Evolutionary conservation across 106 monocot species (phyloP).

Genomic region (Chionographis japonica): DNA sequence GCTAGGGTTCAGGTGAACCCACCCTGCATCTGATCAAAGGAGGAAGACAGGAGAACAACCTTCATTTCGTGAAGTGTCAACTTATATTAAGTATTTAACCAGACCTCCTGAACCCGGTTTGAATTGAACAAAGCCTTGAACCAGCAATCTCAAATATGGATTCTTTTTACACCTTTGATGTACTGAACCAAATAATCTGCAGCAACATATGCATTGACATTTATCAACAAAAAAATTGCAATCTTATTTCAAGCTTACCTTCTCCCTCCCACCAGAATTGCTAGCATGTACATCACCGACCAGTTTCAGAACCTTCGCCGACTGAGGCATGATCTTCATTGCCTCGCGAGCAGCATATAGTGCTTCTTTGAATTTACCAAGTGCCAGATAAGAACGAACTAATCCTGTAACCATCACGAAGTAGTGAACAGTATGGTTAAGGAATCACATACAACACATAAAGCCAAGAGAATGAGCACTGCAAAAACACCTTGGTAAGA

Average conservation of each 20-base stretch:
- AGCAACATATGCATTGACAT: not conserved
- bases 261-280: slow-evolving; percentile 79
- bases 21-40: too few relatives aligned
- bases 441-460: not conserved
- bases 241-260: slow-evolving; percentile 32
- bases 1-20: too few relatives aligned
- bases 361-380: slow-evolving; percentile 90
- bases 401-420: slow-evolving; percentile 53
- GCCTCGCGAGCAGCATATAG: slow-evolving; percentile 86
- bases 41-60: too few relatives aligned
- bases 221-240: not conserved
- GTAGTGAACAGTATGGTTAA: not conserved
- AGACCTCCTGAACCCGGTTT: too few relatives aligned
- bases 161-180: too few relatives aligned
- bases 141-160: too few relatives aligned
- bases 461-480: not conserved
- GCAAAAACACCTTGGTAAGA: slow-evolving; percentile 72
- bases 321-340: slow-evolving; percentile 96
- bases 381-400: slow-evolving; percentile 82
- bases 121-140: too few relatives aligned
- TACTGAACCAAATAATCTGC: too few relatives aligned
- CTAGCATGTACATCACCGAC: slow-evolving; percentile 99
- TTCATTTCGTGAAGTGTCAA: too few relatives aligned
- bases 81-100: too few relatives aligned
- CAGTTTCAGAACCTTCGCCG: slow-evolving; percentile 95